Evolutionary conservation across 164 flowering plant species (phyloP), one percentile per base, ranked within the genome.

Genomic region (Litsea cubeba): DNA sequence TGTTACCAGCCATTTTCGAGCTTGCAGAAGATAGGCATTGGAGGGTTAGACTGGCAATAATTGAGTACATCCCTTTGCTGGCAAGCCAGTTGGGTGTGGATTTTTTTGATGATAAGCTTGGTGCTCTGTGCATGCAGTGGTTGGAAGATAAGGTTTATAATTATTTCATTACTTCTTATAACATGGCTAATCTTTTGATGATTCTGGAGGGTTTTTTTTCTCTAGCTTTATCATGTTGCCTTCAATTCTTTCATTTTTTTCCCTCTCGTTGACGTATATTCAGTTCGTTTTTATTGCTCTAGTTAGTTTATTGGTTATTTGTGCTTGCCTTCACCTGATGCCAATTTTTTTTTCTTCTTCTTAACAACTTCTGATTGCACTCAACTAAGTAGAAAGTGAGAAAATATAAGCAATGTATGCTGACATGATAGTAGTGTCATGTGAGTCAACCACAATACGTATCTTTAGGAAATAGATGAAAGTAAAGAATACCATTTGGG

Each of bases 1-100:
- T 94, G 3, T 76, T 94, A 80, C 98, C 98, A 23, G 97, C 98
- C 23, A 94, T 94, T 81, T 97, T 94, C 74, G 98, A 94, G 85
- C 95, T 94, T 78, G 98, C 98, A n/a, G 98, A 92, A 83, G 98
- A 94, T 82, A 87, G 98, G 69, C 98, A 94, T 76, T 94, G 98
- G 98, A 90, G 98, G 79, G 98, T 94, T 69, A 88, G 97, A 22
- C 92, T 92, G 69, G 98, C 98, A 67, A 92, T 94, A 73, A 94
- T 94, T 72, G 98, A 94, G 76, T 94, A 92, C 76, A 92, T 94
- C 76, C 98, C 98, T 72, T 65, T 94, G 66, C 78, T 94, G 83
- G 98, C 98, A 68, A 94, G 98, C 81, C 98, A 94, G 76, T 83
- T 94, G 83, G 98, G 98, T 77, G 90, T 94, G 15, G 93, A 96